Conservation (phyloP, 306 rosid genomes). For the Gillenia trifoliata region DNA sequence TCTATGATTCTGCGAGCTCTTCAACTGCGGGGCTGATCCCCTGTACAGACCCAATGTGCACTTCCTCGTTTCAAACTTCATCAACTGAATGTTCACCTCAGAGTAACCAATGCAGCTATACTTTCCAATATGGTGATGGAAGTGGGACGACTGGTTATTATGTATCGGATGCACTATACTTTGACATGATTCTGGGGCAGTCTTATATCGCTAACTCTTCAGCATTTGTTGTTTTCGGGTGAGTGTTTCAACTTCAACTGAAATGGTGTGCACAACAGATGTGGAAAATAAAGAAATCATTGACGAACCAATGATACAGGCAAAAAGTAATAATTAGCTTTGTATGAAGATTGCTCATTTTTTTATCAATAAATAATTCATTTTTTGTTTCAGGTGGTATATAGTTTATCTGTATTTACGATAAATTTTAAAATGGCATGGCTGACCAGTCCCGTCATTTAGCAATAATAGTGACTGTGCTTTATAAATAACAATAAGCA, state of each 20-base stretch:
- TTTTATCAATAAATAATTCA: background rate
- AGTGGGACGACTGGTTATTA: constrained; percentile 85
- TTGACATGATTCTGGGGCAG: constrained; percentile 72
- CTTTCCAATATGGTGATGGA: constrained; percentile 82
- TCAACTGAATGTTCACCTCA: constrained; percentile 59
- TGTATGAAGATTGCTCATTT: background rate
- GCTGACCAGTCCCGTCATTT: background rate
- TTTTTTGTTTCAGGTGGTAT: too few species aligned
- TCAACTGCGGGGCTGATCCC: constrained; percentile 52
- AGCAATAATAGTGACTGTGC: background rate
- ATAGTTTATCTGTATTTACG: background rate
- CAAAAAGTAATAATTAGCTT: background rate
- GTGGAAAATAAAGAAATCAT: background rate
- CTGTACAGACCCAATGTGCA: constrained; percentile 75
- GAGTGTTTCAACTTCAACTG: constrained; percentile 31
- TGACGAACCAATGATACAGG: constrained; percentile 4
- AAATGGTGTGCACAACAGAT: background rate
- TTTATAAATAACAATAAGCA: background rate
- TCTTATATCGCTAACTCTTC: constrained; percentile 58
- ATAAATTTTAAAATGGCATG: background rate
- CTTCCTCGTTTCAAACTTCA: constrained; percentile 50
- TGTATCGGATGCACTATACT: constrained; percentile 62
- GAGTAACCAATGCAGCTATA: constrained; percentile 74
- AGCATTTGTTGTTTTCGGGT: constrained; percentile 79
- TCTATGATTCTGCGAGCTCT: constrained; percentile 65